Base-by-base conservation (phyloP, 768 basidiomycete genomes). In the Termitomyces sp. region DNA sequence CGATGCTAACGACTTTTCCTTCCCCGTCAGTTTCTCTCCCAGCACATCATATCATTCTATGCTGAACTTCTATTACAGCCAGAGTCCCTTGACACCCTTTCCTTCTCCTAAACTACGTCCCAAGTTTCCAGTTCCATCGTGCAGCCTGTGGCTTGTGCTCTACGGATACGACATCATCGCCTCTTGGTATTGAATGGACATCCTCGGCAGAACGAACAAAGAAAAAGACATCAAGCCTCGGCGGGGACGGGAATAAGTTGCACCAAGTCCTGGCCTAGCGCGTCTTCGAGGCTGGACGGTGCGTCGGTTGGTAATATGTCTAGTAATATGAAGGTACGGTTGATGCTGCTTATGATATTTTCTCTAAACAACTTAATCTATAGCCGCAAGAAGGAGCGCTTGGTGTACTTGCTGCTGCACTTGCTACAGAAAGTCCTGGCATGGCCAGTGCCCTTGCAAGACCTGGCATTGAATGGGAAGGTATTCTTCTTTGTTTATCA, bases 11-110 rank as follows among this genome's bases (percentile, higher is more conserved):
- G 79, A 82, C 32, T 77, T 76, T 60, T 70, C 88, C 3, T 87
- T 90, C 62, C 76, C 84, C 67, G 87, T 86, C 54, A 50, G 74
- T 62, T 9, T 18, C 16, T 28, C 24, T 49, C 32, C 26, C 35
- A 16, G 10, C 30, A 30, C 30, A 30, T 5, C 7, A 30, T 7
- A 0, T 30, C 7, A 30, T 30, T 30, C 13, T 9, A 8, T 13
- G 32, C 50, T 43, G 8, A 50, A 47, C 56, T 56, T 47, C 51
- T 56, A 32, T 33, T 44, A 26, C 60, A 88, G 83, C 68, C 73
- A 26, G 83, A 87, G 32, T 80, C 79, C 9, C 68, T 92, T 2
- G 89, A 92, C 51, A 72, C 83, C 0, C 87, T 80, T 62, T 92
- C 0, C 90, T 90, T 24, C 41, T 54, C 4, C 18, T 54, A 7